A percentile compares a stretch with the other conserved stretches of the same genome.
Conservation (phyloP, 106 monocot genomes). For the Gastrodia elata region DNA sequence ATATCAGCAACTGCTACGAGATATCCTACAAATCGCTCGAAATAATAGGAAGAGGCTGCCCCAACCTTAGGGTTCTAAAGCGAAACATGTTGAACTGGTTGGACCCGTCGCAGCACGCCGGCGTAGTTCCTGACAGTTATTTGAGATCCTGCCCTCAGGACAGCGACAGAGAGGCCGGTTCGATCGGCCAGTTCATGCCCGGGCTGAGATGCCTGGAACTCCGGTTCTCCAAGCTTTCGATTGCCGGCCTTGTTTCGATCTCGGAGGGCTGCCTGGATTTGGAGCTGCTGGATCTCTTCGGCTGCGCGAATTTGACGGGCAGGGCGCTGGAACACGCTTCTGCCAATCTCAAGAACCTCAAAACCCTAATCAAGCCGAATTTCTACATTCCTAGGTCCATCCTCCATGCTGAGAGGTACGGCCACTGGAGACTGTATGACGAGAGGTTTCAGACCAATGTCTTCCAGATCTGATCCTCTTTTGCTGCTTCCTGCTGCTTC, state of each 20-base stretch:
- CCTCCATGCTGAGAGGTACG: slow-evolving; percentile 75
- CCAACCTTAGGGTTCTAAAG: slow-evolving; percentile 50
- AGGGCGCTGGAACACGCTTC: slow-evolving; percentile 70
- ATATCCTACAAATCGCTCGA: slow-evolving; percentile 69
- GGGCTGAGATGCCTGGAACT: slow-evolving; percentile 74
- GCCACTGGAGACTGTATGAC: slow-evolving; percentile 91
- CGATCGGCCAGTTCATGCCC: slow-evolving; percentile 61
- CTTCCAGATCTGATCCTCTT: slow-evolving; percentile 63
- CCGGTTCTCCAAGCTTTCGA: slow-evolving; percentile 63
- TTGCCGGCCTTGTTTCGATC: slow-evolving; percentile 33
- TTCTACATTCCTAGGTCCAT: slow-evolving; percentile 88
- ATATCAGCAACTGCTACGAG: slow-evolving; percentile 84
- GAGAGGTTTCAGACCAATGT: slow-evolving; percentile 97
- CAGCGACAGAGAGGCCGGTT: slow-evolving; percentile 63
- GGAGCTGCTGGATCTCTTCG: slow-evolving; percentile 68
- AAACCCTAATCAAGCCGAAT: slow-evolving; percentile 53
- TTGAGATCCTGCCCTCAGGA: slow-evolving; percentile 74
- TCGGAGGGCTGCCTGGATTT: slow-evolving; percentile 52
- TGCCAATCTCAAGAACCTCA: slow-evolving; percentile 45
- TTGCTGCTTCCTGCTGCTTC: background rate
- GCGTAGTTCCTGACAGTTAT: slow-evolving; percentile 68
- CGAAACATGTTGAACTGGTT: slow-evolving; percentile 89
- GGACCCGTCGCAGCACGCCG: slow-evolving; percentile 84
- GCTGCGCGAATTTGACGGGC: slow-evolving; percentile 74
- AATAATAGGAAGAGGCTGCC: slow-evolving; percentile 58